Base-by-base conservation (phyloP, 1,284 basidiomycete species). In the Fomitopsis schrenkii region DNA sequence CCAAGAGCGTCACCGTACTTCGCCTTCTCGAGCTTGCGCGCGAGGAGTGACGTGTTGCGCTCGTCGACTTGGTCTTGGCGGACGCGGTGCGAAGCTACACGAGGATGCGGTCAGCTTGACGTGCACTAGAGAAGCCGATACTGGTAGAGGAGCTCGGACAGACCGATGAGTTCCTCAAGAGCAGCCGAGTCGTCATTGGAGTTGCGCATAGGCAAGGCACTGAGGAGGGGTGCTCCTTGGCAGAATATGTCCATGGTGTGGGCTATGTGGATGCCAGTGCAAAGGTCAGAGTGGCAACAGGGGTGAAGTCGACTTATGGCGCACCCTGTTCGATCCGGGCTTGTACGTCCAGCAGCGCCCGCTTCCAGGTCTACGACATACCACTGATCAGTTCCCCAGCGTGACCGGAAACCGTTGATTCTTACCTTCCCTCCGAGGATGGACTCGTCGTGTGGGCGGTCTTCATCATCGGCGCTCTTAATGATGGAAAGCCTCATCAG, bases 21-120 rank as follows among this genome's bases (percentile, higher is more conserved):
- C 9, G 64, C 60, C 41, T 68, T 68, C 41, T 63, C 62, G 12
- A 57, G 59, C 55, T 67, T 69, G 33, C 66, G 65, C 35, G 62
- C 59, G 10, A 69, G 60, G 35, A 69, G 59, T 26, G 56, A 59
- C 54, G 58, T 41, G n/a, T 67, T 10, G 10, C 61, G 59, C 9
- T 42, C 50, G n/a, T 59, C 57, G 8, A 58, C 26, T 15, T 60
- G 55, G 8, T 33, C 46, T 46, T 66, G 64, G 8, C 59, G 56
- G 1, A 50, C 17, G 9, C 30, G 35, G 42, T 66, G 59, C 2
- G 56, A 28, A 15, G 30, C 59, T 60, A 33, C 3, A 42, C 30
- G n/a, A 26, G 30, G 7, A 19, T 35, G 46, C 14, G 8, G 22
- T 30, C 8, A 40, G n/a, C 12, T 26, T 53, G 9, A n/a, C 3